These are phyloP conservation scores for Castanopsis chinensis DNA, from an alignment of 306 rosid genomes.

Conservation along the genomic window DNA sequence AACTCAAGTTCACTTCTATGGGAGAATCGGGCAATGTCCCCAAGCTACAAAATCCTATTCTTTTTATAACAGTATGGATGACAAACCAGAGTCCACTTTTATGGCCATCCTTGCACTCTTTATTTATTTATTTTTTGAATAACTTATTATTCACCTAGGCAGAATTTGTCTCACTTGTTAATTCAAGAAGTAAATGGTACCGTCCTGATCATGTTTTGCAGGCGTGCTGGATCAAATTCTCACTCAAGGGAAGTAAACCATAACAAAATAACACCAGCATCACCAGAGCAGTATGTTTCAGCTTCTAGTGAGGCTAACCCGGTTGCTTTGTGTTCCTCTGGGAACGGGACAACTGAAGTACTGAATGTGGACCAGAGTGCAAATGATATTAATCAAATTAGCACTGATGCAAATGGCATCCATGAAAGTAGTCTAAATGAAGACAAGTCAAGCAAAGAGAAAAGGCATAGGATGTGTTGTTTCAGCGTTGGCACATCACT, in stretches of 20 bases:
- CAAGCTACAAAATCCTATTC: too few relatives aligned
- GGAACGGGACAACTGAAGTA: slow-evolving; percentile 20
- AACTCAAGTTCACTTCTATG: too few relatives aligned
- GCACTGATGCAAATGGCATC: slow-evolving; percentile 4
- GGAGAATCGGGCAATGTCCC: too few relatives aligned
- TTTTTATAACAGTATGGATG: too few relatives aligned
- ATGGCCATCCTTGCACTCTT: neutral
- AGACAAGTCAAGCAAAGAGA: slow-evolving; percentile 23
- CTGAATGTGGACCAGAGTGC: slow-evolving; percentile 21
- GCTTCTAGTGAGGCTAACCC: slow-evolving; percentile 29
- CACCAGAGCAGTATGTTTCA: slow-evolving; percentile 42
- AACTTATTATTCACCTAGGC: neutral
- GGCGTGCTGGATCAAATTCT: slow-evolving; percentile 47
- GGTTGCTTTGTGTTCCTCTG: slow-evolving; percentile 21
- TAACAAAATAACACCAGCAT: slow-evolving; percentile 65
- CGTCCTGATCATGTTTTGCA: slow-evolving; percentile 24
- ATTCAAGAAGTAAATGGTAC: neutral
- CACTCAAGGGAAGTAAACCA: slow-evolving; percentile 52
- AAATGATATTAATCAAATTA: slow-evolving; percentile 14
- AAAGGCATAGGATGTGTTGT: slow-evolving; percentile 34
- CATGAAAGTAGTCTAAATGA: slow-evolving; percentile 18
- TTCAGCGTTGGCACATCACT: neutral
- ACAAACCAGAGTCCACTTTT: neutral
- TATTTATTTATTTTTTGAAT: neutral
- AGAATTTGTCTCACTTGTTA: neutral